Evolutionary conservation across 2,329 filamentous ascomycete species (phyloP), one percentile per base, ranked within the genome.

Genomic region (Aspergillus neotritici): DNA sequence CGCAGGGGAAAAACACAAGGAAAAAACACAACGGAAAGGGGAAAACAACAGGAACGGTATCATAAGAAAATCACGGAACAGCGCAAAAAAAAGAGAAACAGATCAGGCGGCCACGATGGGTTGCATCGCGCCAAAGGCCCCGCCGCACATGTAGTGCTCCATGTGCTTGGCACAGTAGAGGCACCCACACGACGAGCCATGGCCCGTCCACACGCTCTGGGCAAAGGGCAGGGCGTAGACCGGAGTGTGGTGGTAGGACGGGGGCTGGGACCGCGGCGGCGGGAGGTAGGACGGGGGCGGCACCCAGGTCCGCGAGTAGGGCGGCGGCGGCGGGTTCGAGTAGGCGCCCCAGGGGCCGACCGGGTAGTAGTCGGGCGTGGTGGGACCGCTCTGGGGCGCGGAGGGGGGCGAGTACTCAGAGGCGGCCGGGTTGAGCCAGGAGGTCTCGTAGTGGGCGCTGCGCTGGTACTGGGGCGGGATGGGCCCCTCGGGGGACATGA

Each of bases 321-420:
- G 21, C 5, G 66, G 60, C 13, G 67, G 65, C 33, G 67, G 63
- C 10, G 66, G 60, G 51, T 70, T 68, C 5, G 60, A 56, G 49
- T 70, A 72, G 5, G 60, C 59, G 21, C 21, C 21, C 70, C 69
- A 73, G 4, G 68, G 54, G 33, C 62, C 62, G 39, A 63, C 60
- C n/a, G 64, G 57, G 52, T 70, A 73, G 51, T 73, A 73, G 48
- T 72, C 69, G 4, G 70, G 70, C 5, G 70, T 73, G 40, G 65
- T 70, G 14, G 70, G 70, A 15, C 71, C 66, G 48, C 67, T 71
- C 57, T 74, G 71, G 15, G 68, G 67, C 42, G 71, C 68, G 42
- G 72, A 72, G 38, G 72, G 71, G n/a, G 71, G 63, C 36, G 71
- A 71, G 59, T 76, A 75, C 56, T 77, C 73, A 35, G 69, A 73